Conservation (phyloP, 371 early-diverging fungal genomes). For the Paraphysoderma sedebokerense region DNA sequence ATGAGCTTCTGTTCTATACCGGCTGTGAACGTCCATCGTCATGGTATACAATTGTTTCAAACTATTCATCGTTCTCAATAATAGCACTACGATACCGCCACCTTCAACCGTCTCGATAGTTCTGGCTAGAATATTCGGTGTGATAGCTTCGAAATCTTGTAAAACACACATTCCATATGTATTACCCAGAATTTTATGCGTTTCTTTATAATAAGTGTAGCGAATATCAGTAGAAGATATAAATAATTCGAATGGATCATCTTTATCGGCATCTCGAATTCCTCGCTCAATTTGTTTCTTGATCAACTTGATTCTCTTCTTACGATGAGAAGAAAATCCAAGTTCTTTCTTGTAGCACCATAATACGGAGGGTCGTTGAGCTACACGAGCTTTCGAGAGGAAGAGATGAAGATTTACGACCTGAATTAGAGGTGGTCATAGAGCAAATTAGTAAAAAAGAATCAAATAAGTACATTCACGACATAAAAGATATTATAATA, state of each 20-base stretch:
- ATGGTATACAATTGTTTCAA: slow-evolving; percentile 92
- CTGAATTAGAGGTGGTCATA: slow-evolving; percentile 11
- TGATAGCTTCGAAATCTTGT: slow-evolving; percentile 97
- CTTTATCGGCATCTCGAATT: slow-evolving; percentile 68
- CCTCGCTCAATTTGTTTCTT: slow-evolving; percentile 81
- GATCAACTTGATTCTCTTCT: slow-evolving; percentile 88
- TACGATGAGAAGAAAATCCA: slow-evolving; percentile 84
- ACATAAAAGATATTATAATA: no score
- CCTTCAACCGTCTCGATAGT: slow-evolving; percentile 99
- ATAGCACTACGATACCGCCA: slow-evolving; percentile 90
- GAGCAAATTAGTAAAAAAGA: no score
- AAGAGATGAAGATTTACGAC: slow-evolving; percentile 93
- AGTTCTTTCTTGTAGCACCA: slow-evolving; percentile 99
- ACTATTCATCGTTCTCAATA: slow-evolving; percentile 84
- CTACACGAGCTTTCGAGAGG: slow-evolving; percentile 79
- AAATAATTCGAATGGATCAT: slow-evolving; percentile 94
- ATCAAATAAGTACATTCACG: no score
- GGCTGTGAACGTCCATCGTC: slow-evolving; percentile 93
- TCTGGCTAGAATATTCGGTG: slow-evolving; percentile 93
- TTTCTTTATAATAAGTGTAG: slow-evolving; percentile 97
- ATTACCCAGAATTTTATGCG: slow-evolving; percentile 94
- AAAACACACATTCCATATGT: slow-evolving; percentile 98
- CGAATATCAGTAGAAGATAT: slow-evolving; percentile 86
- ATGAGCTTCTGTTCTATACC: slow-evolving; percentile 86
- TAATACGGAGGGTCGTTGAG: slow-evolving; percentile 79